Evolutionary conservation across 2,329 filamentous ascomycete genomes (phyloP).

Genomic region (Geoglossum cookeanum): DNA sequence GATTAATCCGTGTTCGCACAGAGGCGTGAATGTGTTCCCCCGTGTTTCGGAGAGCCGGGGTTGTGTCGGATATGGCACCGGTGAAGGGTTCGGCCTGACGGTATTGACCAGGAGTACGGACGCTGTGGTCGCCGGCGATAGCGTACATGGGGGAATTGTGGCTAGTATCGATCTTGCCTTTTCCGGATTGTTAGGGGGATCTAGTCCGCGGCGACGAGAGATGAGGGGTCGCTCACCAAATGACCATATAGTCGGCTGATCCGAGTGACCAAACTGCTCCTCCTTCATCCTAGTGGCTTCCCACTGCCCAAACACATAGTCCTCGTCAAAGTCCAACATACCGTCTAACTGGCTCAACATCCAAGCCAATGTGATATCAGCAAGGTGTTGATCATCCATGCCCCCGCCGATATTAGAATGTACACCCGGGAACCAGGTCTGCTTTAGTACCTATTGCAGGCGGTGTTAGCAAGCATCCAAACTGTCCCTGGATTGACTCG

Average conservation of each 20-base stretch:
- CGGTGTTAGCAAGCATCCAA: slow-evolving; percentile 4
- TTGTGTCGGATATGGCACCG: not conserved
- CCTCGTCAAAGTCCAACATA: slow-evolving; percentile 24
- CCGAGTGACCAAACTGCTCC: no score
- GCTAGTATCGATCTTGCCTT: not conserved
- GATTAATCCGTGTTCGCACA: slow-evolving; percentile 11
- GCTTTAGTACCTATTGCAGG: slow-evolving; percentile 23
- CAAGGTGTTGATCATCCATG: slow-evolving; percentile 19
- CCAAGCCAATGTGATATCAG: slow-evolving; percentile 33
- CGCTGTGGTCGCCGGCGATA: not conserved
- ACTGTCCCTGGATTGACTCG: no score
- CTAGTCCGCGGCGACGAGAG: not conserved
- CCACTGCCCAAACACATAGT: slow-evolving; percentile 26
- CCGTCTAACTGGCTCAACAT: slow-evolving; percentile 32
- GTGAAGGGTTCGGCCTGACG: not conserved
- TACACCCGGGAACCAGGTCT: slow-evolving; percentile 30
- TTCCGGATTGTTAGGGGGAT: not conserved
- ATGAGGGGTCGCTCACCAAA: not conserved
- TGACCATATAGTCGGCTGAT: no score
- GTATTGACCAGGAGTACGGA: slow-evolving; percentile 3
- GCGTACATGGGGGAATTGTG: not conserved
- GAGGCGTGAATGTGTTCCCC: slow-evolving; percentile 16
- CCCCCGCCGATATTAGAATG: slow-evolving; percentile 28
- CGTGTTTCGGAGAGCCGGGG: slow-evolving; percentile 11
- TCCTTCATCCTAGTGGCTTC: not conserved